Evolutionary conservation across 805 yeast species (phyloP), one percentile per base, ranked within the genome.

Genomic region (Kluyveromyces siamensis): DNA sequence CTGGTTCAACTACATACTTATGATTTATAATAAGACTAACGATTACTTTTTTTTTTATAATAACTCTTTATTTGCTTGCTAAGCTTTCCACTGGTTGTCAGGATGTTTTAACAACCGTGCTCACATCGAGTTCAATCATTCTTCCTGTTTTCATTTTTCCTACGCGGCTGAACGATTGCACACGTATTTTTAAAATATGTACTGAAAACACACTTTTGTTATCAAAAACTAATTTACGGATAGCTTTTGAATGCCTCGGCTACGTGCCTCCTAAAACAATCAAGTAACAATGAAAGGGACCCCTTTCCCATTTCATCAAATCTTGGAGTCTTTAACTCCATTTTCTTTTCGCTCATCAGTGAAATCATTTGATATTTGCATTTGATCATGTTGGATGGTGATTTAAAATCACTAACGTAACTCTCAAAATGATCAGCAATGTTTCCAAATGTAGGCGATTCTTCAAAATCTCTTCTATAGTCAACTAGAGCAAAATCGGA

Each of bases 251-350:
- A 6, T 6, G 25, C 25, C 25, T 21, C 3, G 25, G 25, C 5
- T 11, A 30, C 5, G 8, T 8, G 35, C 35, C 14, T 30, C 14
- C 35, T 30, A 30, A 30, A 30, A 30, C 35, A 30, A 30, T 30
- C 35, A 30, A 30, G 14, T 4, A 43, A 18, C 8, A 17, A 19
- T 13, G 39, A 11, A 16, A 43, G 18, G 11, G 45, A 11, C 11
- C 45, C 39, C 39, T 33, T 43, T 19, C 45, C 45, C 45, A 43
- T 43, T 17, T 43, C 45, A 8, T 30, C 45, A 19, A 43, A 43
- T 21, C 33, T 30, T 14, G 45, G 45, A 6, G 45, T 43, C n/a
- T 4, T 17, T 17, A 43, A 19, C 13, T 36, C 25, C 6, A 33
- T 14, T n/a, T 16, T 43, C 27, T 17, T 43, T 3, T 30, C 14